Evolutionary conservation across 129 eudicot species (phyloP).

Genomic region (Tanacetum coccineum): DNA sequence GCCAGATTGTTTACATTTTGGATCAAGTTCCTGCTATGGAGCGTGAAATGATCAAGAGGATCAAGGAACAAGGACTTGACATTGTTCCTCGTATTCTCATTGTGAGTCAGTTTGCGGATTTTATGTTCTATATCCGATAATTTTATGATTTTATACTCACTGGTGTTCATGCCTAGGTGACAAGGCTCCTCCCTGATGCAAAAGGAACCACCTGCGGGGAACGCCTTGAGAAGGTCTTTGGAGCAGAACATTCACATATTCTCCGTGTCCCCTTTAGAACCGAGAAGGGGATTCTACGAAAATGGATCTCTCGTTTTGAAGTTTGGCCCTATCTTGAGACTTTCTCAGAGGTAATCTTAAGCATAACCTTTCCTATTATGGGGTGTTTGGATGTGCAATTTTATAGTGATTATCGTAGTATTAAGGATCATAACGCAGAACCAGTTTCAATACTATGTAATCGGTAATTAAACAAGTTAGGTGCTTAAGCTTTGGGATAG

Average conservation of each 20-base stretch:
- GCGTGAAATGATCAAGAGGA: constrained; percentile 80
- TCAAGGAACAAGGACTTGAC: constrained; percentile 94
- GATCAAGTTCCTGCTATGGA: constrained; percentile 97
- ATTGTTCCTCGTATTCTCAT: constrained; percentile 83
- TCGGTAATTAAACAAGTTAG: too few relatives aligned
- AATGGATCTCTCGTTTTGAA: constrained; percentile 95
- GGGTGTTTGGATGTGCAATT: too few relatives aligned
- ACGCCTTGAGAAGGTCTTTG: constrained; percentile 75
- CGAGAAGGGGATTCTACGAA: constrained; percentile 79
- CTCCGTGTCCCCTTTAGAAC: constrained; percentile 91
- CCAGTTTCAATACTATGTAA: too few relatives aligned
- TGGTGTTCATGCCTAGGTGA: constrained; percentile 37
- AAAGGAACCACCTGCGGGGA: constrained; percentile 92
- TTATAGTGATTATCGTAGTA: too few relatives aligned
- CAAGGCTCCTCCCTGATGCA: constrained; percentile 91
- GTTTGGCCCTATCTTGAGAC: constrained; percentile 97
- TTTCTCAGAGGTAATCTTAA: constrained; percentile 67
- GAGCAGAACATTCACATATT: constrained; percentile 35
- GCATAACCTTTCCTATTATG: too few relatives aligned
- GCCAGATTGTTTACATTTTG: constrained; percentile 90
- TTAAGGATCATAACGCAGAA: too few relatives aligned
- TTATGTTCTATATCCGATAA: background rate
- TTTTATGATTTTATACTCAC: too few relatives aligned
- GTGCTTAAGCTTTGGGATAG: too few relatives aligned
- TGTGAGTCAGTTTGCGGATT: constrained; percentile 31